phyloP scores from a whole-genome alignment of 352 stramenopile genomes.

The Phytophthora hybrid region DNA sequence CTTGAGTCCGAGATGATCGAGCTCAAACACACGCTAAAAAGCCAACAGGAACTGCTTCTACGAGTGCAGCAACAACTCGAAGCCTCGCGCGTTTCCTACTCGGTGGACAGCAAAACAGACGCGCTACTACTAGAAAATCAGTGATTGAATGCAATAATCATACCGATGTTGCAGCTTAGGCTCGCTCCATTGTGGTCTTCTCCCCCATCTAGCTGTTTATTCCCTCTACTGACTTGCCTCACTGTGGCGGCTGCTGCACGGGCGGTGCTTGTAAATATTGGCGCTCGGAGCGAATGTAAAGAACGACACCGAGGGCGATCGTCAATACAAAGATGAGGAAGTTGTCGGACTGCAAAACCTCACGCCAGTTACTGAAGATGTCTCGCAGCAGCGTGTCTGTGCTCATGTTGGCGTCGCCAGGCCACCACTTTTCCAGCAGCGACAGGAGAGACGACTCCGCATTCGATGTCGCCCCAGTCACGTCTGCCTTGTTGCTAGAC shows the following conservation, averaged over 20 bases:
- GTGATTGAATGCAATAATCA: constrained; percentile 43
- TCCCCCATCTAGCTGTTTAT: constrained; percentile 5
- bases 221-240: constrained; percentile 31
- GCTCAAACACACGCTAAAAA: constrained; percentile 24
- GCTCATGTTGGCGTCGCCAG: constrained; percentile 27
- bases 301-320: constrained; percentile 67
- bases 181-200: constrained; percentile 12
- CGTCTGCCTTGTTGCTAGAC: not conserved
- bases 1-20: constrained; percentile 29
- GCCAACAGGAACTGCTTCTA: constrained; percentile 31
- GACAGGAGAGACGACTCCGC: constrained; percentile 29
- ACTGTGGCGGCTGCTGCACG: constrained; percentile 33
- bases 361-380: constrained; percentile 40
- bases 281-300: constrained; percentile 81
- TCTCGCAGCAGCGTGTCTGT: constrained; percentile 17
- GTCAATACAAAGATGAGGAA: constrained; percentile 69
- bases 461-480: constrained; percentile 3
- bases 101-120: constrained; percentile 1
- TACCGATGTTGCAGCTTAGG: constrained; percentile 30
- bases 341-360: constrained; percentile 71
- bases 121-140: not conserved
- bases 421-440: constrained; percentile 50
- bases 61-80: constrained; percentile 10
- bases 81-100: constrained; percentile 4
- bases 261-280: constrained; percentile 59